phyloP scores from a whole-genome alignment of 2,329 filamentous ascomycete genomes.

The Cyclaneusma minus region DNA sequence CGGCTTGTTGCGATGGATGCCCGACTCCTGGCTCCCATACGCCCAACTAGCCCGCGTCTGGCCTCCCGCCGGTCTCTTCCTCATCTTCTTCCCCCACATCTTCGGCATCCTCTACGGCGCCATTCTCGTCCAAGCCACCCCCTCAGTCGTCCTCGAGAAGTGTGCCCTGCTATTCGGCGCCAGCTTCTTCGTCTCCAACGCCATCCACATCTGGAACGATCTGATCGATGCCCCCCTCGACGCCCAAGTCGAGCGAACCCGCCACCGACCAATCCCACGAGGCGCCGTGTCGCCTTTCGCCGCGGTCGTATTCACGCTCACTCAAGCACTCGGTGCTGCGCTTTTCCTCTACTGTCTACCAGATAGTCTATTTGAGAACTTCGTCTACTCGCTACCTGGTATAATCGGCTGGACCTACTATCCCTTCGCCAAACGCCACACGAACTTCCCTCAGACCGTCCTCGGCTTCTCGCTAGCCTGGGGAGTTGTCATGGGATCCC shows the following conservation, averaged over 20 bases:
- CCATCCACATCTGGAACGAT: slow-evolving; percentile 39
- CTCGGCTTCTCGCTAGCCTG: slow-evolving; percentile 32
- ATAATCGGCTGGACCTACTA: slow-evolving; percentile 28
- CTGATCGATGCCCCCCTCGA: slow-evolving; percentile 37
- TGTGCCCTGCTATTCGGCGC: slow-evolving; percentile 23
- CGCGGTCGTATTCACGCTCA: slow-evolving; percentile 26
- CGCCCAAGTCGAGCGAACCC: slow-evolving; percentile 31
- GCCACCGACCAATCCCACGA: slow-evolving; percentile 32
- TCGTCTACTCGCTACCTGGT: slow-evolving; percentile 27
- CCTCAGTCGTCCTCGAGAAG: slow-evolving; percentile 21
- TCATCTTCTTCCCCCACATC: slow-evolving; percentile 33
- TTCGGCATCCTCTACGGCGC: slow-evolving; percentile 29
- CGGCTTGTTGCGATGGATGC: too few relatives aligned
- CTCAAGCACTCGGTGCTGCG: slow-evolving; percentile 24
- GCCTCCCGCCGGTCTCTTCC: slow-evolving; percentile 33
- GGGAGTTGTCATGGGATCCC: slow-evolving; percentile 7
- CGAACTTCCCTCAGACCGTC: slow-evolving; percentile 34
- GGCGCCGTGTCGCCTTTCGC: slow-evolving; percentile 29
- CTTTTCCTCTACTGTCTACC: too few relatives aligned
- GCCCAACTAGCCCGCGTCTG: slow-evolving; percentile 35
- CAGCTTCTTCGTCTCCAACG: slow-evolving; percentile 32
- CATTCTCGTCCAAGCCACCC: slow-evolving; percentile 22
- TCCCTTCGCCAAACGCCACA: slow-evolving; percentile 34
- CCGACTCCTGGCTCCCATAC: slow-evolving; percentile 35
- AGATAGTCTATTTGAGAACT: too few relatives aligned